Conservation (phyloP, 805 yeast species). For the Nakazawaea populi region DNA sequence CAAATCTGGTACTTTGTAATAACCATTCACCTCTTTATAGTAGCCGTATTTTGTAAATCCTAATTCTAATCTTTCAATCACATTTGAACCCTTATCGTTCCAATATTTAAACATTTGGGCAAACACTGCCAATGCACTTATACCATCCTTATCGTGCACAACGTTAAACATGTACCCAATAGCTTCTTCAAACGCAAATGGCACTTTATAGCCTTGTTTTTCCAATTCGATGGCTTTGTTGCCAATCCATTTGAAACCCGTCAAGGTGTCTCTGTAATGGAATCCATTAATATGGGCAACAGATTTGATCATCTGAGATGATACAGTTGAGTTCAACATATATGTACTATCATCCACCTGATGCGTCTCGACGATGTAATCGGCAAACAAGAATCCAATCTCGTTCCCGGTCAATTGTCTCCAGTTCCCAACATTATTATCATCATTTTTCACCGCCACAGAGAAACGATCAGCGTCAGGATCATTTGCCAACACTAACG, state of each 20-base stretch:
- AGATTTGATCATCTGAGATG: constrained; percentile 70
- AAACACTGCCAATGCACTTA: constrained; percentile 73
- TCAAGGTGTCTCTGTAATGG: constrained; percentile 72
- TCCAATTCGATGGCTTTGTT: constrained; percentile 76
- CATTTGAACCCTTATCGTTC: constrained; percentile 31
- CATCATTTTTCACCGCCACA: constrained; percentile 54
- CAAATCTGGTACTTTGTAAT: constrained; percentile 61
- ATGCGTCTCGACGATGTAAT: constrained; percentile 35
- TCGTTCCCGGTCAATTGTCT: constrained; percentile 87
- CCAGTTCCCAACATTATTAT: constrained; percentile 43
- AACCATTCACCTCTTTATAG: constrained; percentile 82
- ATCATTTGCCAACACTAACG: constrained; percentile 80
- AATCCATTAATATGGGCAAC: constrained; percentile 63
- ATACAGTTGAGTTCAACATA: constrained; percentile 84
- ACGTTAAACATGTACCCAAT: constrained; percentile 87
- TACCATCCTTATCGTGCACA: constrained; percentile 91
- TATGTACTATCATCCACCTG: constrained; percentile 31
- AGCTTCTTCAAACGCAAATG: constrained; percentile 94
- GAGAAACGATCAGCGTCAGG: constrained; percentile 97
- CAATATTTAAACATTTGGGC: constrained; percentile 60
- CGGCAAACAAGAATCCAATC: constrained; percentile 80
- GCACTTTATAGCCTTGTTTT: constrained; percentile 57
- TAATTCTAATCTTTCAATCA: constrained; percentile 44
- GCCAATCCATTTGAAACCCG: constrained; percentile 98
- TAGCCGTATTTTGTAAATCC: constrained; percentile 70